phyloP scores from a whole-genome alignment of 805 yeast genomes.

The Yamadazyma ubonensis region DNA sequence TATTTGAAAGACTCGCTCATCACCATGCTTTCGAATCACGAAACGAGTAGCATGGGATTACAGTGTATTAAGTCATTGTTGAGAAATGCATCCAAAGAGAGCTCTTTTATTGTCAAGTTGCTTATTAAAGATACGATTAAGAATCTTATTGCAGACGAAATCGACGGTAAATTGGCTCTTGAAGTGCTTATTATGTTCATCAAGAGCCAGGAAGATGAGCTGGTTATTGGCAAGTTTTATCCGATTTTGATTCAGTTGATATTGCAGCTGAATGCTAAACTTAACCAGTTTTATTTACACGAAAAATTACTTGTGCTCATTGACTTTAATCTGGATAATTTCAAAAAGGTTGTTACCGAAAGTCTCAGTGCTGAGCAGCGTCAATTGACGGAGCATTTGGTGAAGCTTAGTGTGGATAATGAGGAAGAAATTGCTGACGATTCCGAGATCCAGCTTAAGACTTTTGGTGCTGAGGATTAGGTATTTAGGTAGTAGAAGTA shows the following conservation, averaged over 20 bases:
- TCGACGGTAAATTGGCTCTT: conserved; percentile 32
- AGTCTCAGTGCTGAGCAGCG: conserved; percentile 42
- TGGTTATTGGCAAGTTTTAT: conserved; percentile 28
- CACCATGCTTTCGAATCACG: conserved; percentile 20
- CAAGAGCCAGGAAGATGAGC: conserved; percentile 28
- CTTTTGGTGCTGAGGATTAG: no score
- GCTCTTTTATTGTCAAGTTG: conserved; percentile 38
- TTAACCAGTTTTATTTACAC: conserved; percentile 38
- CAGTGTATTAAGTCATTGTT: conserved; percentile 66
- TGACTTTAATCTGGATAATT: conserved; percentile 41
- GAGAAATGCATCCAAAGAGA: conserved; percentile 25
- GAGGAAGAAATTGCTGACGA: conserved; percentile 18
- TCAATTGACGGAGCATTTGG: conserved; percentile 41
- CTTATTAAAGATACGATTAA: conserved; percentile 47
- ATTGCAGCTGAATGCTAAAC: conserved; percentile 22
- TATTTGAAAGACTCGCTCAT: conserved; percentile 25
- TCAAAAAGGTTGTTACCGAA: conserved; percentile 47
- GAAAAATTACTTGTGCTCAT: conserved; percentile 49
- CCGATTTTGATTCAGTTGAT: conserved; percentile 38
- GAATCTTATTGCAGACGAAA: conserved; percentile 17
- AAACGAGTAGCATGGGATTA: conserved; percentile 29
- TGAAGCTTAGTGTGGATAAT: conserved; percentile 23
- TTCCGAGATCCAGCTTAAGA: conserved; percentile 20
- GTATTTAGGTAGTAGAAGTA: no score
- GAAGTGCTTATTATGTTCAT: conserved; percentile 51